These are phyloP conservation scores for Letharia columbiana DNA, from an alignment of 495 filamentous ascomycete genomes.

Conservation along the genomic window DNA sequence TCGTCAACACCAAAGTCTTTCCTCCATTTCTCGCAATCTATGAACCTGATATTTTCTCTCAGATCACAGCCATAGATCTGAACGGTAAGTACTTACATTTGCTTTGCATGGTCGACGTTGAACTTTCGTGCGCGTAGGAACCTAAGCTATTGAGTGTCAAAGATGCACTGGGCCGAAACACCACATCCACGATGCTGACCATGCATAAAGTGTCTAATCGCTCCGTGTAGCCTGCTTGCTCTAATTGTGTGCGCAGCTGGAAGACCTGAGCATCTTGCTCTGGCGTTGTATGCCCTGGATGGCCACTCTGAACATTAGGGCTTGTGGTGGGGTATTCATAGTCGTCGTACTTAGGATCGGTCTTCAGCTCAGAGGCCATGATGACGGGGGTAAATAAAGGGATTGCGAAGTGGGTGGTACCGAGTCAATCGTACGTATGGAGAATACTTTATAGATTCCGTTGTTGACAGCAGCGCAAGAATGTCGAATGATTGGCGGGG, in stretches of 20 bases:
- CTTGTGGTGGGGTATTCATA: conserved; percentile 86
- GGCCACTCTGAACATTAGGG: conserved; percentile 59
- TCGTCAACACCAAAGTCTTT: conserved; percentile 81
- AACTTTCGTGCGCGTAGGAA: conserved; percentile 95
- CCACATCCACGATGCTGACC: conserved; percentile 37
- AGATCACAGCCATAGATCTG: background rate
- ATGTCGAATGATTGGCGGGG: background rate
- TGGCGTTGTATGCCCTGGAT: conserved; percentile 79
- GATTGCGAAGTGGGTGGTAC: background rate
- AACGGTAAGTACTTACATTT: conserved; percentile 55
- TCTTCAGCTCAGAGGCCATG: conserved; percentile 45
- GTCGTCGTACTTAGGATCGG: conserved; percentile 87
- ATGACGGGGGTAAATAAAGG: background rate
- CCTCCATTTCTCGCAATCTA: conserved; percentile 85
- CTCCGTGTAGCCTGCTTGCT: conserved; percentile 74
- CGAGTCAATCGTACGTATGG: background rate
- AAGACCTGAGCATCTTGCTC: conserved; percentile 85
- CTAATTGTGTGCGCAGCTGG: conserved; percentile 75
- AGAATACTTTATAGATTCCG: background rate
- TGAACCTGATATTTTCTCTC: conserved; percentile 55
- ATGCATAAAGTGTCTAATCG: conserved; percentile 84
- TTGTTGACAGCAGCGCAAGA: background rate
- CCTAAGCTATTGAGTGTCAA: conserved; percentile 49
- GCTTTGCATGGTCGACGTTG: conserved; percentile 71
- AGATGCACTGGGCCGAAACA: conserved; percentile 8